Evolutionary conservation across 306 rosid species (phyloP), one percentile per base, ranked within the genome.

Genomic region (Begonia fuchsioides): DNA sequence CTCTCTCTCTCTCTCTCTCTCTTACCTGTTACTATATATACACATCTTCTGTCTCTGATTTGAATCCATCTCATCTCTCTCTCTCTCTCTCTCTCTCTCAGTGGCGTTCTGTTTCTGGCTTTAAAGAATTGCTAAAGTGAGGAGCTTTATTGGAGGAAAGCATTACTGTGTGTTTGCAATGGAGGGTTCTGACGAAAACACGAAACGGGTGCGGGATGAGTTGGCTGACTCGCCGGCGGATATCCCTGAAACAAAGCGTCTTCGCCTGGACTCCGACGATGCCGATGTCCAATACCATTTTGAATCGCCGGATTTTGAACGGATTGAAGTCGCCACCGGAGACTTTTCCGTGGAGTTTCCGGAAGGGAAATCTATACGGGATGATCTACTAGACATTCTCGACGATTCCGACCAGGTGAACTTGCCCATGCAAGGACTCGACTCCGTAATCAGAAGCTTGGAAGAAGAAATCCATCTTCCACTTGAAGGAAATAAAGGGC

Each of bases 381-480:
- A 77, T 6, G 85, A 87, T 20, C 50, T 83, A 1, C 46, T 87
- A 0, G 39, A 74, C 45, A 78, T 87, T 0, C 68, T 87, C 2
- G 72, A 83, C 8, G 96, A 80, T 4, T 8, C 81, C 0, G 83
- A 87, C 0, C 56, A 26, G 15, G 59, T 70, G 0, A 12, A 73
- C 49, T 51, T 70, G 17, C 58, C 64, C 17, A 38, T 80, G 9
- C 75, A 70, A 58, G 96, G 73, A 10, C 86, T 87, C 0, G 93
- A 87, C 63, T 87, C 86, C 0, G 82, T 87, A 3, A 83, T 87
- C 2, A 78, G 56, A 43, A 87, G 96, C 75, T 83, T 87, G 15
- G 88, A 80, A 48, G 86, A 80, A 12, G 94, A 87, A 52, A 87
- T 87, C 1, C 57, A 64, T 0, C 50, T 59, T 3, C 59, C 64